These are phyloP conservation scores for Alopecurus myosuroides DNA, from an alignment of 176 grass and related monocot genomes.

Conservation along the genomic window DNA sequence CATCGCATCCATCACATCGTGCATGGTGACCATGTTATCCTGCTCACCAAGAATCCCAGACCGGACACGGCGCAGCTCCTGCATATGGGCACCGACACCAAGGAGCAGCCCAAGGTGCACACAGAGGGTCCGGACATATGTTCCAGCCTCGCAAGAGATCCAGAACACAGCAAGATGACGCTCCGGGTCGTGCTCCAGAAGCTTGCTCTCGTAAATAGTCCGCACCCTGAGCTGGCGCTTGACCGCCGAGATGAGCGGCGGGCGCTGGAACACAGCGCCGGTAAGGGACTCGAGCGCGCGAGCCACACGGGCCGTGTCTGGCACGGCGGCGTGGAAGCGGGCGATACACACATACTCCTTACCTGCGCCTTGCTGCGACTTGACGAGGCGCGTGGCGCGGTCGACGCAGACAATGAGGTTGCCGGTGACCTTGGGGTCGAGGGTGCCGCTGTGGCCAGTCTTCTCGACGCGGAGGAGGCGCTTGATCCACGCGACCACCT, in stretches of 20 bases:
- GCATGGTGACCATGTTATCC: slow-evolving; percentile 99
- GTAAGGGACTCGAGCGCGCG: slow-evolving; percentile 86
- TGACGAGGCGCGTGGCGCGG: slow-evolving; percentile 90
- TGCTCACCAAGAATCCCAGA: slow-evolving; percentile 83
- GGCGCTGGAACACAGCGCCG: slow-evolving; percentile 91
- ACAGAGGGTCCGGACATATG: slow-evolving; percentile 87
- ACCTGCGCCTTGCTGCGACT: slow-evolving; percentile 90
- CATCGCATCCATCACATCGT: slow-evolving; percentile 85
- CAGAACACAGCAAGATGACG: slow-evolving; percentile 85
- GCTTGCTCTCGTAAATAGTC: slow-evolving; percentile 96
- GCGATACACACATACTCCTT: slow-evolving; percentile 95
- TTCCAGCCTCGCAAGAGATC: slow-evolving; percentile 93
- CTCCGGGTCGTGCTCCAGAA: slow-evolving; percentile 79
- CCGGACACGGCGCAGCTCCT: slow-evolving; percentile 85
- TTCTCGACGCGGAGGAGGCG: slow-evolving; percentile 74
- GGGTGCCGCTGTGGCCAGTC: slow-evolving; percentile 82
- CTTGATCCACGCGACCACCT: slow-evolving; percentile 96
- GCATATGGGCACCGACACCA: slow-evolving; percentile 87
- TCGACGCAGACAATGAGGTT: slow-evolving; percentile 98
- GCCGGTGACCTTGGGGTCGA: slow-evolving; percentile 96
- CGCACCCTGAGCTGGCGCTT: slow-evolving; percentile 94
- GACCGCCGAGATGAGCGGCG: slow-evolving; percentile 92
- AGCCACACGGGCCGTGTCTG: slow-evolving; percentile 57
- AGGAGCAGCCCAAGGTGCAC: slow-evolving; percentile 90
- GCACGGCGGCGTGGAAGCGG: slow-evolving; percentile 79